Conservation (phyloP, 2,329 filamentous ascomycete species). For the Pseudopithomyces chartarum region DNA sequence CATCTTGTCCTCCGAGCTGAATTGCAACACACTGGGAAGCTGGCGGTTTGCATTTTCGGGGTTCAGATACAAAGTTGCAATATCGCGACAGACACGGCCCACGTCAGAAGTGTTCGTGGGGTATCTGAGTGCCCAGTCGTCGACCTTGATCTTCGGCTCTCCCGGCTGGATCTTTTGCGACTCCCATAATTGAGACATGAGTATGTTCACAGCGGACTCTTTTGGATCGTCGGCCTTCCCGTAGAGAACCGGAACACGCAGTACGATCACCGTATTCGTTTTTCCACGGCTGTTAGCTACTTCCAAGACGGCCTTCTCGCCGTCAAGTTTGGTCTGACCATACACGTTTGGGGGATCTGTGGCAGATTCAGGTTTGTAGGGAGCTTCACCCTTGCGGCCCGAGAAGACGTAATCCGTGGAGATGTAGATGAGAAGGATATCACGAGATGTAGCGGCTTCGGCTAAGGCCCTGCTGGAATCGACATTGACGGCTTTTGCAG, state of each 20-base stretch:
- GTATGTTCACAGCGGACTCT: constrained; percentile 82
- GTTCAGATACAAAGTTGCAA: constrained; percentile 68
- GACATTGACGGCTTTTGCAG: constrained; percentile 75
- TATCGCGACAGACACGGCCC: constrained; percentile 75
- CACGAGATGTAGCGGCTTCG: constrained; percentile 64
- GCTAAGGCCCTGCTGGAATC: constrained; percentile 71
- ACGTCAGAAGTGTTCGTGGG: constrained; percentile 91
- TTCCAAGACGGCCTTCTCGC: constrained; percentile 71
- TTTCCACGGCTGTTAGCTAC: constrained; percentile 48
- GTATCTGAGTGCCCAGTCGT: constrained; percentile 83
- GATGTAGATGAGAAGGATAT: constrained; percentile 73
- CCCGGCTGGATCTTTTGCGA: constrained; percentile 61
- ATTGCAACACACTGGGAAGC: constrained; percentile 77
- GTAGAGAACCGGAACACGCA: constrained; percentile 85
- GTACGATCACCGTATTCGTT: constrained; percentile 57
- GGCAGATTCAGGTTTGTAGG: constrained; percentile 70
- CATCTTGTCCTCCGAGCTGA: constrained; percentile 82
- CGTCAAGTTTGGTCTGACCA: constrained; percentile 73
- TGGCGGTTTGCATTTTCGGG: constrained; percentile 46
- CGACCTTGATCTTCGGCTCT: constrained; percentile 71
- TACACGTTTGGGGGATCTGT: constrained; percentile 80
- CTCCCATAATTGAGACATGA: constrained; percentile 78
- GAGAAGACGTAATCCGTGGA: constrained; percentile 84
- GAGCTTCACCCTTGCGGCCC: constrained; percentile 76
- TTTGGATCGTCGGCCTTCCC: constrained; percentile 68